Evolutionary conservation across 805 yeast genomes (phyloP).

Genomic region (Metschnikowia picachoensis): DNA sequence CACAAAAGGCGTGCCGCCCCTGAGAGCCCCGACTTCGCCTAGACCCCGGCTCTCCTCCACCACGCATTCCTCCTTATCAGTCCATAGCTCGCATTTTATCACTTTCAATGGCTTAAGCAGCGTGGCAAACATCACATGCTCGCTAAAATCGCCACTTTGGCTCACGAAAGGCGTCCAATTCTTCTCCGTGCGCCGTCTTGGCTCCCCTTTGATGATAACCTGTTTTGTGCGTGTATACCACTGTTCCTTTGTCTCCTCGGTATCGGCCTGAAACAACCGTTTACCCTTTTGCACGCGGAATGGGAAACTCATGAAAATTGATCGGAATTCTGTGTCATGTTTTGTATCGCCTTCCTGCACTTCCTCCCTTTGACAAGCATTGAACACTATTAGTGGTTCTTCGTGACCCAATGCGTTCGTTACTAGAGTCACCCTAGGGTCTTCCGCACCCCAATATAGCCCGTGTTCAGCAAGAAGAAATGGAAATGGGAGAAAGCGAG

Average conservation of each 20-base stretch:
- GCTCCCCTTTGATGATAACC: slow-evolving; percentile 2
- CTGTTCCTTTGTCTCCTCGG: background rate
- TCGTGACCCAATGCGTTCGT: slow-evolving; percentile 30
- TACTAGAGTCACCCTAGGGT: slow-evolving; percentile 41
- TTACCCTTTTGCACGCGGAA: slow-evolving; percentile 15
- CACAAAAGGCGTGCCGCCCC: slow-evolving; percentile 23
- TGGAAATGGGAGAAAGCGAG: slow-evolving; percentile 12
- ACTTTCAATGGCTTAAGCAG: slow-evolving; percentile 31
- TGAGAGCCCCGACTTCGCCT: slow-evolving; percentile 17
- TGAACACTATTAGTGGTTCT: slow-evolving; percentile 47
- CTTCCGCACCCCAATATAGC: slow-evolving; percentile 43
- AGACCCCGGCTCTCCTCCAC: background rate
- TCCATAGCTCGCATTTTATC: slow-evolving; percentile 24
- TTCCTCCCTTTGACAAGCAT: slow-evolving; percentile 18
- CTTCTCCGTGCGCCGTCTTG: slow-evolving; percentile 21
- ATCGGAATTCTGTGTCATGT: background rate
- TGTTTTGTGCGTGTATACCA: slow-evolving; percentile 9
- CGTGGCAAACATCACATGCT: slow-evolving; percentile 27
- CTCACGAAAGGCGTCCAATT: slow-evolving; percentile 40
- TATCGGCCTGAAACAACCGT: background rate
- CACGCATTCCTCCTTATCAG: slow-evolving; percentile 24
- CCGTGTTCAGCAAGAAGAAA: slow-evolving; percentile 6
- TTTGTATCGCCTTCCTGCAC: no score
- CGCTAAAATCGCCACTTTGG: slow-evolving; percentile 24
- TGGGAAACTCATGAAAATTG: slow-evolving; percentile 17